Evolutionary conservation across 176 grass and related monocot species (phyloP).

Genomic region (Oryza glaberrima): DNA sequence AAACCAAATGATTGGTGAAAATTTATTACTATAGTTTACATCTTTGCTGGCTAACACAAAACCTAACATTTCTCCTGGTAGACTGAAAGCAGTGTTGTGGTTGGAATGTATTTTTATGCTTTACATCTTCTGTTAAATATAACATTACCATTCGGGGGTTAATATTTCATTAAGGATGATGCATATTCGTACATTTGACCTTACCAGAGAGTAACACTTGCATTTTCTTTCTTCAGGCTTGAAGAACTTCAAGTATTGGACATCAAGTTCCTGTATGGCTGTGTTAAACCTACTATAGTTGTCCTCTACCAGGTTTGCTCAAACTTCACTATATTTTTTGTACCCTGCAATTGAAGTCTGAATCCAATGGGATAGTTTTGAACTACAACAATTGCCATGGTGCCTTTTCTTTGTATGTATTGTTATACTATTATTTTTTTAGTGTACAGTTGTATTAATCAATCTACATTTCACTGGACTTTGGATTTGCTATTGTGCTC

Average conservation of each 20-base stretch:
- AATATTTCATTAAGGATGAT: constrained; percentile 11
- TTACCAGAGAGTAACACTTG: not conserved
- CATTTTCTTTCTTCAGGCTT: constrained; percentile 63
- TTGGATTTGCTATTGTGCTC: not conserved
- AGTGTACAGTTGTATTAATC: not conserved
- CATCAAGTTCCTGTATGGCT: constrained; percentile 96
- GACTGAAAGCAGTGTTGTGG: not conserved
- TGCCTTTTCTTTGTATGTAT: constrained; percentile 7
- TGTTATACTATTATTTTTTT: constrained; percentile 20
- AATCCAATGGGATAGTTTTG: not conserved
- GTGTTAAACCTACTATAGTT: constrained; percentile 83
- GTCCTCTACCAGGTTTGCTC: constrained; percentile 87
- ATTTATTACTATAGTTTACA: not conserved
- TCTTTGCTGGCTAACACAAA: constrained; percentile 15
- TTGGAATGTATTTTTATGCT: constrained; percentile 7
- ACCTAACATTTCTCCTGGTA: not conserved
- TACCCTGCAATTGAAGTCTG: not conserved
- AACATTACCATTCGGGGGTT: not conserved
- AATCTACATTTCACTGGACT: constrained; percentile 1
- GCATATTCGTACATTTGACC: not conserved
- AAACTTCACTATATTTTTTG: constrained; percentile 1
- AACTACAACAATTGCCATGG: constrained; percentile 13
- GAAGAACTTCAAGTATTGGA: constrained; percentile 99
- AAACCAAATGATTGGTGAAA: constrained; percentile 13
- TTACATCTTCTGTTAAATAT: not conserved